These are phyloP conservation scores for Delitschia confertaspora DNA, from an alignment of 495 filamentous ascomycete genomes.

Conservation along the genomic window DNA sequence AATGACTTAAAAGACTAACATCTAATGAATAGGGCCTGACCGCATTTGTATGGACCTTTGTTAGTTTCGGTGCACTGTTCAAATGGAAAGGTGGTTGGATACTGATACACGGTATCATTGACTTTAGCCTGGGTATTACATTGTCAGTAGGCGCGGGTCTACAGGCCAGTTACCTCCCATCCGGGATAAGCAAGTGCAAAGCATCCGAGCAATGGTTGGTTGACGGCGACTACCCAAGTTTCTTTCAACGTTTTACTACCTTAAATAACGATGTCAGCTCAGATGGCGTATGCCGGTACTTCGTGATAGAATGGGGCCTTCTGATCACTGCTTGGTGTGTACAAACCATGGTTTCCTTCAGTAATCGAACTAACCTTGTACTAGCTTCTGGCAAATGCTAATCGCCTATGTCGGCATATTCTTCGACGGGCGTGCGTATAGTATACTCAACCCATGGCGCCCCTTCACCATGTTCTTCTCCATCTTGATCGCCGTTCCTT, in stretches of 20 bases:
- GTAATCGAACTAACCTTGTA: not conserved
- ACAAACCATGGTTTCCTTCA: conserved; percentile 1
- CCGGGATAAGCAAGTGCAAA: not conserved
- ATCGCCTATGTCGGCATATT: conserved; percentile 23
- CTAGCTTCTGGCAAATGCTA: conserved; percentile 18
- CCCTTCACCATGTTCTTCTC: conserved; percentile 15
- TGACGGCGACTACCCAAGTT: conserved; percentile 4
- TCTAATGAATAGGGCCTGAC: conserved; percentile 4
- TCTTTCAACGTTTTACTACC: conserved; percentile 7
- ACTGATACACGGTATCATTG: conserved; percentile 13
- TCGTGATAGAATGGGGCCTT: conserved; percentile 12
- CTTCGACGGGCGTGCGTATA: conserved; percentile 19
- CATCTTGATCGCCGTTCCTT: not conserved
- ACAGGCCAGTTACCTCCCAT: conserved; percentile 18
- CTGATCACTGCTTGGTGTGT: conserved; percentile 1
- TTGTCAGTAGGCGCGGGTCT: conserved; percentile 3
- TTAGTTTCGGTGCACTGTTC: conserved; percentile 10
- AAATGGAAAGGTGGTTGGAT: conserved; percentile 6
- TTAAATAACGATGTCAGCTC: not conserved
- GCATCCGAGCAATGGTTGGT: conserved; percentile 13
- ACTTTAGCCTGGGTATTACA: conserved; percentile 9
- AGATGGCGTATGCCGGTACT: conserved; percentile 1
- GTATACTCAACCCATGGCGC: conserved; percentile 21
- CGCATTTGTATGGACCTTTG: conserved; percentile 14
- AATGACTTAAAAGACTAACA: conserved; percentile 1